These are phyloP conservation scores for Violaceomyces palustris DNA, from an alignment of 1,284 basidiomycete species.

Conservation along the genomic window DNA sequence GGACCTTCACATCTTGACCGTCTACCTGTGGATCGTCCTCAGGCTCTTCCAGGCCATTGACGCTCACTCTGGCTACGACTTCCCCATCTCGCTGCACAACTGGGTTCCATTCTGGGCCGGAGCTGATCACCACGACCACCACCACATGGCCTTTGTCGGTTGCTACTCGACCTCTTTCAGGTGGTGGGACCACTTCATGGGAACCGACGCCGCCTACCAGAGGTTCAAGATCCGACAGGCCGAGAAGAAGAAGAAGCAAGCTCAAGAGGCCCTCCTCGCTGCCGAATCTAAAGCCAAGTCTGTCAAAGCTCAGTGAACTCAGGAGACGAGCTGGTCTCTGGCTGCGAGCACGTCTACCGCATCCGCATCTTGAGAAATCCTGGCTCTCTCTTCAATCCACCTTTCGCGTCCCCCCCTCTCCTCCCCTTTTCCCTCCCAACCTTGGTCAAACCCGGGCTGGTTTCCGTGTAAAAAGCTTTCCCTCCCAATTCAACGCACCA, in stretches of 20 bases:
- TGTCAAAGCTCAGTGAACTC: too few species aligned
- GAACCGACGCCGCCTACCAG: conserved; percentile 50
- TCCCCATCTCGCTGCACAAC: conserved; percentile 76
- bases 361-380: too few species aligned
- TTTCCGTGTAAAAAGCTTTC: too few species aligned
- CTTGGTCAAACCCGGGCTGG: too few species aligned
- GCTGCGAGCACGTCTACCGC: too few species aligned
- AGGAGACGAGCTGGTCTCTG: too few species aligned
- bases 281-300: too few species aligned
- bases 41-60: conserved; percentile 97
- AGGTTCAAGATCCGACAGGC: conserved; percentile 44
- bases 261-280: conserved; percentile 12
- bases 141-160: conserved; percentile 50
- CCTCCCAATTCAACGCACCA: too few species aligned
- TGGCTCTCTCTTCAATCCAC: too few species aligned
- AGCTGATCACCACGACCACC: conserved; percentile 81
- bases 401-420: too few species aligned
- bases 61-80: conserved; percentile 86
- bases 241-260: conserved; percentile 35
- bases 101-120: conserved; percentile 96
- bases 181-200: conserved; percentile 50
- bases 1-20: conserved; percentile 72
- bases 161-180: conserved; percentile 51
- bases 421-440: too few species aligned
- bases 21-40: conserved; percentile 89